Conservation (phyloP, 805 yeast genomes). For the Sungouiozyma intestinalis region DNA sequence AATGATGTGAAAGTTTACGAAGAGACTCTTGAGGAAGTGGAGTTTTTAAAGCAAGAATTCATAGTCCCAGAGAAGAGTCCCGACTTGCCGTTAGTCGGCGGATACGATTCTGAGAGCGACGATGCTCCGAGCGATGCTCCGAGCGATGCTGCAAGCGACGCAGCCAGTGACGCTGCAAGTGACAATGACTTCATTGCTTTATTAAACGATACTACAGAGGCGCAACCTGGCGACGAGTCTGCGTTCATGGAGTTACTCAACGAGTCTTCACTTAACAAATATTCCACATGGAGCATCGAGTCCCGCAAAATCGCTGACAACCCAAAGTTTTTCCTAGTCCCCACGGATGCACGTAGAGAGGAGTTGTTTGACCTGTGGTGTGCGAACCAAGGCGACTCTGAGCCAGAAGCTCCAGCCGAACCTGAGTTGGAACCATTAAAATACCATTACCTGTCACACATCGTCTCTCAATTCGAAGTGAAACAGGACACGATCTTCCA, state of each 20-base stretch:
- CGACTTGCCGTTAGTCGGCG: not conserved
- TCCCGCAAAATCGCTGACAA: constrained; percentile 33
- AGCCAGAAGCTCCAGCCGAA: constrained; percentile 8
- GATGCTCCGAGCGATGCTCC: not conserved
- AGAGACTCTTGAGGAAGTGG: constrained; percentile 10
- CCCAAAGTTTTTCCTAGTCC: constrained; percentile 30
- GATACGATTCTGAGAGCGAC: not conserved
- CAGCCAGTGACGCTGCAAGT: not conserved
- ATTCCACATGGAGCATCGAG: constrained; percentile 39
- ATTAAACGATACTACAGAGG: constrained; percentile 7
- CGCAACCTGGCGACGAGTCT: constrained; percentile 7
- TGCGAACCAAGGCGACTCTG: constrained; percentile 4
- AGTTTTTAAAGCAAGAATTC: constrained; percentile 8
- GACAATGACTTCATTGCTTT: not conserved
- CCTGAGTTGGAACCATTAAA: constrained; percentile 19
- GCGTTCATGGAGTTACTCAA: constrained; percentile 31
- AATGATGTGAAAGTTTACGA: constrained; percentile 11
- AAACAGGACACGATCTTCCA: constrained; percentile 15
- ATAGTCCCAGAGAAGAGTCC: not conserved
- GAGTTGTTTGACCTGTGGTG: constrained; percentile 40
- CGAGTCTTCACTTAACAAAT: constrained; percentile 32
- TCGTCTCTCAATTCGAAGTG: constrained; percentile 18
- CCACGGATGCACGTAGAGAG: constrained; percentile 28
- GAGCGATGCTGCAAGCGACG: not conserved
- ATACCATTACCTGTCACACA: constrained; percentile 26